phyloP scores from a whole-genome alignment of 345 rosid genomes.

The Noccaea caerulescens region DNA sequence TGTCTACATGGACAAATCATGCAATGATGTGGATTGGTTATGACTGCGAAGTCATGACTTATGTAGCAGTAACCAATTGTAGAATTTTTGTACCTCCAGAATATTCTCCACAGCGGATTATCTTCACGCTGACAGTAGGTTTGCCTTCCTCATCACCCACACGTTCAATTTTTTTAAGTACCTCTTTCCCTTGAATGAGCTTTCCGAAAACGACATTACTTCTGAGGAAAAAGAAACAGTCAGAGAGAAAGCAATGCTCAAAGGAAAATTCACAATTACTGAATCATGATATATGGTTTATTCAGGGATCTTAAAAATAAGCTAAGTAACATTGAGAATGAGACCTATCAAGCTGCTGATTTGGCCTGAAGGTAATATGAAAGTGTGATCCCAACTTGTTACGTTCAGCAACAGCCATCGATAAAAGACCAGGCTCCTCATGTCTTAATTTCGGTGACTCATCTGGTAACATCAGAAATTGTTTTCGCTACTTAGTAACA shows the following conservation, averaged over 20 bases:
- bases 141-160: constrained; percentile 82
- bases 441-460: constrained; percentile 85
- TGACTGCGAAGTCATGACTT: not conserved
- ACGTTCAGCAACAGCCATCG: constrained; percentile 82
- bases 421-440: constrained; percentile 78
- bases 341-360: constrained; percentile 83
- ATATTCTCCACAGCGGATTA: constrained; percentile 83
- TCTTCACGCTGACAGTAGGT: constrained; percentile 88
- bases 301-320: constrained; percentile 7
- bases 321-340: not conserved
- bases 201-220: constrained; percentile 85
- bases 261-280: constrained; percentile 3
- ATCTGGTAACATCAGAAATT: constrained; percentile 56
- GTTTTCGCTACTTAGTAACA: constrained; percentile 21
- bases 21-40: constrained; percentile 9
- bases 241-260: constrained; percentile 2
- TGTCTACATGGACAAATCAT: constrained; percentile 54
- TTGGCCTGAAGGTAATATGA: constrained; percentile 73
- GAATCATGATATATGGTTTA: constrained; percentile 7
- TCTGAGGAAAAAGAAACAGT: constrained; percentile 48
- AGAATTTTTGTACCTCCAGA: constrained; percentile 52
- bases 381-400: constrained; percentile 89
- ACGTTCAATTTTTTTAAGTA: constrained; percentile 81
- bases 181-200: constrained; percentile 82
- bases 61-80: constrained; percentile 14